Evolutionary conservation across 495 filamentous ascomycete genomes (phyloP), one percentile per base, ranked within the genome.

Genomic region (Cudoniella acicularis): DNA sequence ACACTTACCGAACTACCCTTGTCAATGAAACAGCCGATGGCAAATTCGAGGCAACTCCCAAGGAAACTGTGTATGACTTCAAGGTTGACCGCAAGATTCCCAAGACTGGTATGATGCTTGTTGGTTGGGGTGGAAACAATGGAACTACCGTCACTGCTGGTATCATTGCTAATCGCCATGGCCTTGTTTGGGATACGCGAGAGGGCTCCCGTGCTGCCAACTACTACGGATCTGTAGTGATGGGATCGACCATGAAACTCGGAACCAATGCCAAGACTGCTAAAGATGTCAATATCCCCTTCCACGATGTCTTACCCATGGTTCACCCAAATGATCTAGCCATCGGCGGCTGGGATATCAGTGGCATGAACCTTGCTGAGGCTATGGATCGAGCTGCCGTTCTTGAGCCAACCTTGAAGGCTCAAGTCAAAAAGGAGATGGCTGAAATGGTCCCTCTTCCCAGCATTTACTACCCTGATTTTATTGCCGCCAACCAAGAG

Each of bases 111-210:
- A 80, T 96, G 79, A 97, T 98, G 94, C 83, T 98, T 69, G 95
- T 98, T 61, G 94, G 94, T 60, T 94, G 86, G 90, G 94, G 94
- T 76, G 94, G 94, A 67, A 98, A 98, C 86, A 98, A 98, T 71
- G 94, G 94, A 67, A 88, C 90, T 62, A 98, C 94, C 62, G 91
- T 98, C 57, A 98, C 95, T 52, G 94, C 94, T 61, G 95, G 94
- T 73, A 96, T 98, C 73, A 82, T 98, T 69, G 94, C 92, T 73
- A 98, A 98, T 76, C 89, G 89, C 71, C 87, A 87, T 65, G 79
- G 82, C 42, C 83, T 98, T 54, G 78, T 78, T 57, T 98, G 94
- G 94, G 91, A 96, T 58, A 96, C 94, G 63, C 91, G 91, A 69
- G 89, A 96, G 75, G 94, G 92, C 43, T 76, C 80, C 59, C 90